Conservation (phyloP, 306 rosid species). For the Sphenostylis stenocarpa region DNA sequence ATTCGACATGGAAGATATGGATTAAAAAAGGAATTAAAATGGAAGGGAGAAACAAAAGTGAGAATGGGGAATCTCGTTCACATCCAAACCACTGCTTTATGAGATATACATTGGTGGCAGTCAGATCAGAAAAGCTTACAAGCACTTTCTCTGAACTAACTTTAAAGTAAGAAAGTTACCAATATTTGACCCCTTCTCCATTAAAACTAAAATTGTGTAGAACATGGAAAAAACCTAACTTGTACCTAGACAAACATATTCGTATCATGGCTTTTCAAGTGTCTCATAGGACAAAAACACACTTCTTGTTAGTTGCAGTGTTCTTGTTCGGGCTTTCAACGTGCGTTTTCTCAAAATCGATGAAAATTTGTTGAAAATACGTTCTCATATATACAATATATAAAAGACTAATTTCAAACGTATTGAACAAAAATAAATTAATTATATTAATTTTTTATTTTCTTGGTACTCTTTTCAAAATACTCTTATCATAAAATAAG, state of each 20-base stretch:
- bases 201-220: constrained; percentile 4
- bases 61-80: constrained; percentile 18
- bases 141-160: constrained; percentile 54
- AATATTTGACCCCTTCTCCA: constrained; percentile 31
- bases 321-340: not conserved
- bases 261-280: constrained; percentile 28
- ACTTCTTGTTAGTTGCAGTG: not conserved
- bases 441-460: too few relatives aligned
- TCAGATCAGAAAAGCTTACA: constrained; percentile 47
- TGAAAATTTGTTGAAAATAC: not conserved
- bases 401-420: too few relatives aligned
- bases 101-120: constrained; percentile 43
- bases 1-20: constrained; percentile 7
- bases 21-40: not conserved
- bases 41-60: not conserved
- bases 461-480: too few relatives aligned
- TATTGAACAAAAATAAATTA: too few relatives aligned
- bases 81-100: constrained; percentile 35
- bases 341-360: not conserved
- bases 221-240: constrained; percentile 31
- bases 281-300: constrained; percentile 35
- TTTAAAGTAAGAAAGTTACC: constrained; percentile 38
- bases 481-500: too few relatives aligned
- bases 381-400: too few relatives aligned
- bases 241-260: constrained; percentile 1